Evolutionary conservation across 352 stramenopile genomes (phyloP).

Genomic region (Globisporangium nodosum): DNA sequence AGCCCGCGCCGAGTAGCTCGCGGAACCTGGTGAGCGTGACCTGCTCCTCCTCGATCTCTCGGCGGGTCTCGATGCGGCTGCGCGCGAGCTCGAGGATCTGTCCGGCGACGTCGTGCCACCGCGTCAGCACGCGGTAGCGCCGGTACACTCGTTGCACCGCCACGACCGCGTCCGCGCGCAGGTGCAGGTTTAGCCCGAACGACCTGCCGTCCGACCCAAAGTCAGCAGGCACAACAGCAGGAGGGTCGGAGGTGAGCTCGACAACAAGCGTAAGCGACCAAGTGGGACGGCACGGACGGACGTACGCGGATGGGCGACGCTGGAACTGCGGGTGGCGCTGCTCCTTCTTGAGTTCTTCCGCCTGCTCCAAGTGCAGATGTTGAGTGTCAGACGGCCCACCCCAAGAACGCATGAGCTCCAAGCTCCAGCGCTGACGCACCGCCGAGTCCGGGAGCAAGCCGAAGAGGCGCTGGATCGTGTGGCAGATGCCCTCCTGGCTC

Average conservation of each 20-base stretch:
- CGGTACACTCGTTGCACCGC: conserved; percentile 33
- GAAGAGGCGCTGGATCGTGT: conserved; percentile 51
- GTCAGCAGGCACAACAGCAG: background rate
- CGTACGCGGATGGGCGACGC: conserved; percentile 20
- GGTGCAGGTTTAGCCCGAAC: conserved; percentile 15
- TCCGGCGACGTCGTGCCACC: conserved; percentile 31
- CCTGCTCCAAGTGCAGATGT: conserved; percentile 8
- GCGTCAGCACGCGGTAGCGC: conserved; percentile 29
- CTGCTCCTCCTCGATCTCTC: conserved; percentile 26
- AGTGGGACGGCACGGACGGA: background rate
- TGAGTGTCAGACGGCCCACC: background rate
- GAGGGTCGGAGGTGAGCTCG: background rate
- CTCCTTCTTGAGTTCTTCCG: conserved; percentile 33
- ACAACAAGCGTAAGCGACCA: background rate
- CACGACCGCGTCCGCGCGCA: conserved; percentile 16
- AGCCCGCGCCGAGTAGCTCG: conserved; percentile 37
- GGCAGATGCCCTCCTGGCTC: conserved; percentile 45
- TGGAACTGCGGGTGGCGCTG: conserved; percentile 32
- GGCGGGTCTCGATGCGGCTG: conserved; percentile 18
- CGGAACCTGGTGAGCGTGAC: conserved; percentile 48
- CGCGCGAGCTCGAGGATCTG: conserved; percentile 42
- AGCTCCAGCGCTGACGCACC: conserved; percentile 8
- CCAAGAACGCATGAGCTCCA: too few species aligned
- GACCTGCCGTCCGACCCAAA: conserved; percentile 5
- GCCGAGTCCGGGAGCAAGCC: conserved; percentile 50